Base-by-base conservation (phyloP, 495 filamentous ascomycete species). In the Penicillium riverlandense region DNA sequence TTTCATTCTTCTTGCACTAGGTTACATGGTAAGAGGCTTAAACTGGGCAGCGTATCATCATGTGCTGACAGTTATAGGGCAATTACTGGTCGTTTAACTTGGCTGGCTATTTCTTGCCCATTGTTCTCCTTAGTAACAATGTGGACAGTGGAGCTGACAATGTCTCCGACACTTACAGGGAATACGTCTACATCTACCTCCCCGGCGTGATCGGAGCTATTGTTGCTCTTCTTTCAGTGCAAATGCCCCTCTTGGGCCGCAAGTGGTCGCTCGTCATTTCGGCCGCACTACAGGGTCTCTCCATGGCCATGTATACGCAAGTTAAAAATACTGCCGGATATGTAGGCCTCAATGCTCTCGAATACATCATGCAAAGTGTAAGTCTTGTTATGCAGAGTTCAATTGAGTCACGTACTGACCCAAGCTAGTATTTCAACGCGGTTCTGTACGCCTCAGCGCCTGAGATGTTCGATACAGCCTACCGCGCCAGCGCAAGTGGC, bases 101-200 rank as follows among this genome's bases (percentile, higher is more conserved):
- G 16, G 52, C 50, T 54, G 68, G 66, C 5, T 52, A 44, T 22
- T 70, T 64, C 48, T 58, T 71, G 8, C 69, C 69, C 0, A 61
- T 49, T 10, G 62, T 74, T 35, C 48, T 72, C 7, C 47, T 55
- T 3, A 38, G 49, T 34, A 72, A 73, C 33, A 65, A 71, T 37
- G 41, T 63, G 28, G 37, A 39, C 22, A 52, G 40, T 12, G 52
- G 52, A 3, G 30, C 28, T 0, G 27, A 29, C 34, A 43, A 53
- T 22, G 52, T 67, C 16, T 41, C 47, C 1, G 54, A 54, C 27
- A 70, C 64, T 27, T 74, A 72, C 46, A 64, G 59, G 33, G 50
- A 49, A 45, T 71, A 71, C 41, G 47, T 72, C 29, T 66, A 63
- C 51, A 72, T 71, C n/a, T 72, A 72, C 42, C 48, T 64, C 10